Percentiles rank a stretch among this genome's conserved stretches.
Evolutionary conservation across 805 yeast species (phyloP).

Genomic region (Metschnikowia shivogae): DNA sequence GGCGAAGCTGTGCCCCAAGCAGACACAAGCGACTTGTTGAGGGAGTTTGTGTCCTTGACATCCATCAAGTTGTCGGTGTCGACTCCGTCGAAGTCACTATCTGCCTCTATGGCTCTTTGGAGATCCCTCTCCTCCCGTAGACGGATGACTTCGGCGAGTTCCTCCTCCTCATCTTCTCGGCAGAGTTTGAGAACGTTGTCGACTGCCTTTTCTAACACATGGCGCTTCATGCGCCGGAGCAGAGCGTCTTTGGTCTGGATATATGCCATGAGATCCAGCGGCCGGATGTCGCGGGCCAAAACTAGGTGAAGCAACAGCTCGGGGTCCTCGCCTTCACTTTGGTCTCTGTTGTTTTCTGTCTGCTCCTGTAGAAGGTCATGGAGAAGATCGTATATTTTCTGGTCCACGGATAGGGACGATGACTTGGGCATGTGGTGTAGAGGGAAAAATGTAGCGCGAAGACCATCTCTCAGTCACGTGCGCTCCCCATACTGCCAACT

Average conservation of each 20-base stretch:
- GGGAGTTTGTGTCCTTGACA: slow-evolving; percentile 58
- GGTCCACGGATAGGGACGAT: slow-evolving; percentile 37
- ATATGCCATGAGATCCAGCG: slow-evolving; percentile 50
- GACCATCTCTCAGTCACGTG: slow-evolving; percentile 6
- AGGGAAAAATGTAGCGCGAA: slow-evolving; percentile 3
- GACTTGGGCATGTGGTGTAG: slow-evolving; percentile 11
- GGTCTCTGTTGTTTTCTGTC: slow-evolving; percentile 40
- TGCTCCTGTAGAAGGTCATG: slow-evolving; percentile 57
- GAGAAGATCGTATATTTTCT: slow-evolving; percentile 52
- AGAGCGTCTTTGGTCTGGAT: slow-evolving; percentile 64
- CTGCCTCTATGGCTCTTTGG: slow-evolving; percentile 25
- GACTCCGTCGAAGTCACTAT: slow-evolving; percentile 40
- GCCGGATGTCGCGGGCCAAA: slow-evolving; percentile 55
- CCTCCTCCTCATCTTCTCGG: slow-evolving; percentile 58
- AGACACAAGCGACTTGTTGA: slow-evolving; percentile 73
- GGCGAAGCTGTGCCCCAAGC: slow-evolving; percentile 49
- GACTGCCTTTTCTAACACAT: slow-evolving; percentile 57
- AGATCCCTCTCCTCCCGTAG: slow-evolving; percentile 12
- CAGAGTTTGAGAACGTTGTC: slow-evolving; percentile 54
- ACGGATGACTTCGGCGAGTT: slow-evolving; percentile 37
- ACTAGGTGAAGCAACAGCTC: slow-evolving; percentile 46
- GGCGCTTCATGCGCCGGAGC: slow-evolving; percentile 65
- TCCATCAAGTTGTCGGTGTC: slow-evolving; percentile 48
- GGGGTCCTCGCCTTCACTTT: slow-evolving; percentile 22
- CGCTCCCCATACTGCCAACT: not conserved